Conservation (phyloP, 75 land plant species). For the Cryptomeria japonica region DNA sequence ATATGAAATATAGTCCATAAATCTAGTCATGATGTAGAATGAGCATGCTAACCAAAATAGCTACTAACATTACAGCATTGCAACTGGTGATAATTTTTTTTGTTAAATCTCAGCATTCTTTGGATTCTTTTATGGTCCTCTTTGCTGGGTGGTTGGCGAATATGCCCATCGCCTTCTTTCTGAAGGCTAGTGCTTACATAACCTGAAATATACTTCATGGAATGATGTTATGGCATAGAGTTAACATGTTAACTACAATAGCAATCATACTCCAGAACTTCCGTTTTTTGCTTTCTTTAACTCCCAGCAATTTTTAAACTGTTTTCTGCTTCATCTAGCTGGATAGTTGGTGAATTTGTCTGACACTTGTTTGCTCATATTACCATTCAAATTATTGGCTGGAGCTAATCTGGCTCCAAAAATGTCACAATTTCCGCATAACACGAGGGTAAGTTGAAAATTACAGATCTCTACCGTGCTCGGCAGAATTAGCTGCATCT, state of each 20-base stretch:
- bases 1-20: not conserved
- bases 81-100: not conserved
- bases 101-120: not conserved
- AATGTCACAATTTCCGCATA: too few species aligned
- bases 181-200: not conserved
- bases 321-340: not conserved
- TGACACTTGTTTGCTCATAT: not conserved
- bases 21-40: not conserved
- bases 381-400: not conserved
- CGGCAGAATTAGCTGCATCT: too few species aligned
- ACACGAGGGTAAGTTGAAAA: too few species aligned
- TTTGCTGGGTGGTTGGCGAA: not conserved
- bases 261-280: not conserved
- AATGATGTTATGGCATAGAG: not conserved
- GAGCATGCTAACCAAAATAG: not conserved
- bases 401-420: too few species aligned
- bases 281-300: not conserved
- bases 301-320: not conserved
- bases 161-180: not conserved
- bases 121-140: not conserved
- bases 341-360: not conserved
- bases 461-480: too few species aligned
- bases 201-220: not conserved
- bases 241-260: not conserved
- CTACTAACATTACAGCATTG: not conserved